Percentiles rank a stretch among this genome's conserved stretches.
Conservation (phyloP, 177 flowering plant species). For the Vitis hybrid region DNA sequence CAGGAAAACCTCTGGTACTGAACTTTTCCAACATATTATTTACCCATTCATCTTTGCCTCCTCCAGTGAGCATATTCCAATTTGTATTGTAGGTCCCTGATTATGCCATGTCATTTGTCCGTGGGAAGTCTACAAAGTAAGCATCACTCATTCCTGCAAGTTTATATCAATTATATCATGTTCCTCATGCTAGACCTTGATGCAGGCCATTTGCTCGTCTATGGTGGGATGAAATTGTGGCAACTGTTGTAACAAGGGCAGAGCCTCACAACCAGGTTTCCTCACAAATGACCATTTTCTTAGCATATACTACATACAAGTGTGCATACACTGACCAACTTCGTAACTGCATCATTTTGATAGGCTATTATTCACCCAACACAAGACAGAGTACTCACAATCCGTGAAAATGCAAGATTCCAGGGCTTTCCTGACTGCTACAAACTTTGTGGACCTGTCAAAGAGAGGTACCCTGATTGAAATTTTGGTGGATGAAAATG, state of each 20-base stretch:
- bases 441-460: slow-evolving; percentile 60
- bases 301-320: too few species aligned
- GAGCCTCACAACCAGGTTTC: slow-evolving; percentile 88
- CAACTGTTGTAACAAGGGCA: slow-evolving; percentile 87
- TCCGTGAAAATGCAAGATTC: slow-evolving; percentile 87
- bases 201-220: slow-evolving; percentile 76
- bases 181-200: background rate
- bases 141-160: slow-evolving; percentile 10
- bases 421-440: slow-evolving; percentile 91
- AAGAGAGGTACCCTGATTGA: slow-evolving; percentile 52
- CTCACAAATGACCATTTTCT: too few species aligned
- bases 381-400: slow-evolving; percentile 72
- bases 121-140: slow-evolving; percentile 61
- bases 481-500: background rate
- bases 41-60: background rate
- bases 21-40: background rate
- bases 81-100: slow-evolving; percentile 51
- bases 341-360: background rate
- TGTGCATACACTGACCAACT: too few species aligned
- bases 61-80: background rate
- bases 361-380: slow-evolving; percentile 65
- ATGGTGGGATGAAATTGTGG: slow-evolving; percentile 94
- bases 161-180: too few species aligned
- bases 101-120: slow-evolving; percentile 59
- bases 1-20: slow-evolving; percentile 75